Conservation (phyloP, 306 rosid species). For the Purshia tridentata region DNA sequence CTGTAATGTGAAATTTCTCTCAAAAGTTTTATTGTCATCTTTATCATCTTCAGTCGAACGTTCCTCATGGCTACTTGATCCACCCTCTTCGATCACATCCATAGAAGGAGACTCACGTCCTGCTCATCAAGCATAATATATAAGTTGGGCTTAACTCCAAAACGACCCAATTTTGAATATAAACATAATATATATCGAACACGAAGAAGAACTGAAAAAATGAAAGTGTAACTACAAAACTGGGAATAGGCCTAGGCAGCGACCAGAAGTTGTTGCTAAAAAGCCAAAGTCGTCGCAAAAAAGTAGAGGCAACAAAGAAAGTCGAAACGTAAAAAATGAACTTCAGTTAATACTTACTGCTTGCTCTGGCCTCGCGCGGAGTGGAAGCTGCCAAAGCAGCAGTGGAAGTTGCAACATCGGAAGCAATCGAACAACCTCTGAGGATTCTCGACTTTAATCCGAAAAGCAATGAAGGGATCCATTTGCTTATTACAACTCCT, state of each 20-base stretch:
- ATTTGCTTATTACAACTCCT: slow-evolving; percentile 62
- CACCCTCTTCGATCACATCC: slow-evolving; percentile 50
- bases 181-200: too few species aligned
- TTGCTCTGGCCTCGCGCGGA: slow-evolving; percentile 34
- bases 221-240: too few species aligned
- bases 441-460: slow-evolving; percentile 65
- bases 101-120: slow-evolving; percentile 35
- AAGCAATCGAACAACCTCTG: slow-evolving; percentile 40
- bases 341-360: slow-evolving; percentile 46
- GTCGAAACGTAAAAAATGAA: slow-evolving; percentile 57
- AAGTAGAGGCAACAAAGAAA: slow-evolving; percentile 45
- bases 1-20: too few species aligned
- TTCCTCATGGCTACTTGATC: slow-evolving; percentile 27
- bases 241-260: too few species aligned
- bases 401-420: slow-evolving; percentile 46
- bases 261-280: too few species aligned
- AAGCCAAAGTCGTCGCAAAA: too few species aligned
- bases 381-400: slow-evolving; percentile 52
- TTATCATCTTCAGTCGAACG: slow-evolving; percentile 25
- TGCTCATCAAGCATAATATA: slow-evolving; percentile 18
- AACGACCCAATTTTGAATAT: too few species aligned
- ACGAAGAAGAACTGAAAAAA: too few species aligned
- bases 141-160: too few species aligned
- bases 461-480: slow-evolving; percentile 68
- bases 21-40: slow-evolving; percentile 10